Conservation (phyloP, 139 green algal genomes). For the Haematococcus sp. region DNA sequence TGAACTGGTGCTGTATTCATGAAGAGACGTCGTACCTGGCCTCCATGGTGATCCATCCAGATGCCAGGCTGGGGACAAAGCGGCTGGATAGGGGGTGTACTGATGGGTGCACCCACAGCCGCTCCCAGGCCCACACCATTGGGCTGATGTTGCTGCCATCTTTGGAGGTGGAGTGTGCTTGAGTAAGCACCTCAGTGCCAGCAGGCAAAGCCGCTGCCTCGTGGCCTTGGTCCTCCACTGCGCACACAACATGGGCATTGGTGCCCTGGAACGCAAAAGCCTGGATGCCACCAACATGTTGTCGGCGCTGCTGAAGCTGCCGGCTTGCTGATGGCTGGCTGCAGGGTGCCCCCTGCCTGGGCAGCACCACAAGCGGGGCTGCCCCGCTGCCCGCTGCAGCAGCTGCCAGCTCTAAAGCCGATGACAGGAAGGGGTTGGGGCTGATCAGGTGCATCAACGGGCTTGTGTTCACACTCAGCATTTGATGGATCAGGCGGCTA, state of each 20-base stretch:
- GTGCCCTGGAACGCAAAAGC: constrained; percentile 61
- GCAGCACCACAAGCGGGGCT: too few species aligned
- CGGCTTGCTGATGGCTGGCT: too few species aligned
- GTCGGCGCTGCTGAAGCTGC: constrained; percentile 38
- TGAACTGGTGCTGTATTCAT: too few species aligned
- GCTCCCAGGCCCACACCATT: not conserved
- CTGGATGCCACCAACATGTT: constrained; percentile 2
- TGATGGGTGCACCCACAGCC: constrained; percentile 31
- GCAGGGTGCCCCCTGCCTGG: too few species aligned
- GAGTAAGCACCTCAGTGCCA: too few species aligned
- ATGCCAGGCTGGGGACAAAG: not conserved
- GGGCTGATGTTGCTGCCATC: not conserved
- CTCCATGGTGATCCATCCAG: too few species aligned
- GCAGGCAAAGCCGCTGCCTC: not conserved
- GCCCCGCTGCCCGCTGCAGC: not conserved
- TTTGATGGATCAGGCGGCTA: constrained; percentile 20
- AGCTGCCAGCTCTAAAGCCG: constrained; percentile 24
- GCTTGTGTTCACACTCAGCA: constrained; percentile 9
- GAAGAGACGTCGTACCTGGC: too few species aligned
- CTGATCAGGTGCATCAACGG: constrained; percentile 48
- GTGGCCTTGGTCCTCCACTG: not conserved
- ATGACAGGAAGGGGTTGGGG: constrained; percentile 53
- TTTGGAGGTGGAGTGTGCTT: too few species aligned
- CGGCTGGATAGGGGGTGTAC: constrained; percentile 21
- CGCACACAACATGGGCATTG: constrained; percentile 43